Evolutionary conservation across 2,329 filamentous ascomycete species (phyloP), one percentile per base, ranked within the genome.

Genomic region (Dichotomopilus funicola): DNA sequence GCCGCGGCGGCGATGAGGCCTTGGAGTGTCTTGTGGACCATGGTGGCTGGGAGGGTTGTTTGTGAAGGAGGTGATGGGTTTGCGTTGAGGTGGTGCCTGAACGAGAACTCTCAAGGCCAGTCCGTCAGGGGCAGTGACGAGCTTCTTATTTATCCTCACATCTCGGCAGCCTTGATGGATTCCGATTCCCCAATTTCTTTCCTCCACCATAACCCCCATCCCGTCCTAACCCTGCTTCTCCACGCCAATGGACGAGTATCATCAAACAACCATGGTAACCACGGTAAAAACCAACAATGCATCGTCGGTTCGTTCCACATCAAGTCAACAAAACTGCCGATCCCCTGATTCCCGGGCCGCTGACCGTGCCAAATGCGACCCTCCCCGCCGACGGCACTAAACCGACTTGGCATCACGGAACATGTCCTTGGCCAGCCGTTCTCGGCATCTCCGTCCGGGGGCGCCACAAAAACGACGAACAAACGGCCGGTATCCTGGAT

Each of bases 351-450:
- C 11, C 13, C 45, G 45, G 45, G 45, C 45, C 45, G 45, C 27
- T 48, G 34, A 35, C n/a, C 45, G 34, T 13, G 45, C 19, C 19
- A 13, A 37, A 48, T 48, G 45, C 1, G 5, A 48, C 45, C 34
- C 19, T 27, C 19, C 33, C 34, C 34, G 45, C 34, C 7, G 45
- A 33, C n/a, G 34, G 37, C 34, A 36, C 45, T 48, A 48, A 48
- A 48, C 35, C 45, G 45, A 48, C 45, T 48, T 48, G 45, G 45
- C 45, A 48, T 48, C 45, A 36, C 45, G 45, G 45, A 48, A 37
- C 34, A 36, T 31, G n/a, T 5, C 12, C 45, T 48, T 48, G 45
- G 45, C 45, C 9, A 27, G 10, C 45, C 45, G 45, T 48, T 48
- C 45, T 35, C 45, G 45, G 34, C 37, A 34, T 37, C 45, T 37